phyloP scores from a whole-genome alignment of 306 rosid genomes.

The Ochetophila trinervis region DNA sequence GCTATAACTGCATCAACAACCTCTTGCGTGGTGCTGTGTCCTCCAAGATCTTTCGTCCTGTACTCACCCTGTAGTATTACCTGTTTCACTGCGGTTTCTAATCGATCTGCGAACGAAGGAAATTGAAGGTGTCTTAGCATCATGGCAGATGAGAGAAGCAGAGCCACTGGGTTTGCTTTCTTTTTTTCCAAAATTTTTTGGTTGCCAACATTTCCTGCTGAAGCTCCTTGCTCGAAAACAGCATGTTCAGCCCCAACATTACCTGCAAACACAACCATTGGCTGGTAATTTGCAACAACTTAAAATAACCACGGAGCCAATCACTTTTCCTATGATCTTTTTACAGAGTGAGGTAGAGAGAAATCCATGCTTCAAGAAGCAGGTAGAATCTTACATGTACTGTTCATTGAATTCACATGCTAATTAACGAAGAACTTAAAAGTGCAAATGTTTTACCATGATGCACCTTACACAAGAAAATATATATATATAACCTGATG shows the following conservation, averaged over 20 bases:
- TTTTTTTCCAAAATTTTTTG: conserved; percentile 40
- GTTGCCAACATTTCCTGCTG: conserved; percentile 84
- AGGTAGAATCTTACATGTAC: too few species aligned
- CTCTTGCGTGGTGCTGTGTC: conserved; percentile 71
- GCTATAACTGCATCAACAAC: conserved; percentile 64
- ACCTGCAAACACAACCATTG: conserved; percentile 43
- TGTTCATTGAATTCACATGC: too few species aligned
- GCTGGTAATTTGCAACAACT: not conserved
- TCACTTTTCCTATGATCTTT: too few species aligned
- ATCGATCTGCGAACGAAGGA: conserved; percentile 72
- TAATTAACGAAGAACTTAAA: too few species aligned
- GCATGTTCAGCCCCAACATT: conserved; percentile 85
- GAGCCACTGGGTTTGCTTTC: conserved; percentile 81
- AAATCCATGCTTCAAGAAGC: too few species aligned
- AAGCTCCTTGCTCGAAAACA: conserved; percentile 87
- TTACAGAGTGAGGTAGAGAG: too few species aligned
- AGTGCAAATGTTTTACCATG: too few species aligned
- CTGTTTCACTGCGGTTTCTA: conserved; percentile 61
- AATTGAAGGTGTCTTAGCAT: conserved; percentile 88
- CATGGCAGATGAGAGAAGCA: conserved; percentile 85
- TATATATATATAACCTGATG: too few species aligned
- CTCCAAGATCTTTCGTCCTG: conserved; percentile 80
- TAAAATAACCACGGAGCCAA: not conserved
- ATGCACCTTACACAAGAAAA: too few species aligned
- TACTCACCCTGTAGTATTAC: conserved; percentile 56